These are phyloP conservation scores for Amphirosellinia nigrospora DNA, from an alignment of 495 filamentous ascomycete genomes.

Conservation along the genomic window DNA sequence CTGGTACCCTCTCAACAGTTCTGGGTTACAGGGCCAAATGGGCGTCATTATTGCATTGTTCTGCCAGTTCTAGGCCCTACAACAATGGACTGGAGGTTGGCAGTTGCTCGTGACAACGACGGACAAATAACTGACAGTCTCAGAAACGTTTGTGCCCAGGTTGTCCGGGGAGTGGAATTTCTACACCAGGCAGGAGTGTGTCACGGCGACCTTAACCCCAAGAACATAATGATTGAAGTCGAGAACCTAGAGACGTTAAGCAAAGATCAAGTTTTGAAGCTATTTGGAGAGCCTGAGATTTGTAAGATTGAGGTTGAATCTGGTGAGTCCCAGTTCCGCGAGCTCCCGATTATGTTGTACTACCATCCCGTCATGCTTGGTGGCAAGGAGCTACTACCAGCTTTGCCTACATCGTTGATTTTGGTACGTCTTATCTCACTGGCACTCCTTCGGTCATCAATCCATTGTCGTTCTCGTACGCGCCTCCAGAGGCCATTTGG, in stretches of 20 bases:
- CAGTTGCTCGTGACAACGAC: no score
- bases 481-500: neutral
- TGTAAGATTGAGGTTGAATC: neutral
- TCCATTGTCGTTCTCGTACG: neutral
- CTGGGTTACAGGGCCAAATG: conserved; percentile 47
- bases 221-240: neutral
- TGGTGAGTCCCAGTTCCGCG: neutral
- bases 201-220: neutral
- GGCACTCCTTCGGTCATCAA: neutral
- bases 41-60: conserved; percentile 46
- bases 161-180: neutral
- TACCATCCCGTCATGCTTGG: neutral
- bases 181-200: neutral
- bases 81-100: no score
- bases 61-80: conserved; percentile 25
- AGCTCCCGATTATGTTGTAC: neutral
- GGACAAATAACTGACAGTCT: no score
- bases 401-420: neutral
- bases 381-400: neutral
- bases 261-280: neutral
- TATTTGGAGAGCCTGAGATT: neutral
- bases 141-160: neutral
- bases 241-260: neutral
- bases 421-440: neutral
- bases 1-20: conserved; percentile 40